phyloP scores from a whole-genome alignment of 495 filamentous ascomycete genomes.

The Cercophora scortea region DNA sequence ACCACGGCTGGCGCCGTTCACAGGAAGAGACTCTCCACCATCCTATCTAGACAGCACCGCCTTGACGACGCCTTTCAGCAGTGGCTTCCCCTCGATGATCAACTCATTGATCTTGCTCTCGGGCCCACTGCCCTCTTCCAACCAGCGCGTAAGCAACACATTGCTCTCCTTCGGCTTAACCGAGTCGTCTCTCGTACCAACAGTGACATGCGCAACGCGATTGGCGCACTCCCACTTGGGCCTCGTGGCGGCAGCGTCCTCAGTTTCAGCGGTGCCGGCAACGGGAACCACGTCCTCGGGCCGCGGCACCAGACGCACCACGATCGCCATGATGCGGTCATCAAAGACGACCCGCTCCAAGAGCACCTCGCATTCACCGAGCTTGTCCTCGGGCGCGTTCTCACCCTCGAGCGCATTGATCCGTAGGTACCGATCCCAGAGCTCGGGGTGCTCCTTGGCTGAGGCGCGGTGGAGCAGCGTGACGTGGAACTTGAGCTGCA shows the following conservation, averaged over 20 bases:
- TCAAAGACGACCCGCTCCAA: slow-evolving; percentile 69
- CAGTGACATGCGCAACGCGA: slow-evolving; percentile 74
- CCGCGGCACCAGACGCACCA: slow-evolving; percentile 52
- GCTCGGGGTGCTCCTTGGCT: slow-evolving; percentile 46
- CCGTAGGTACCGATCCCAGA: slow-evolving; percentile 62
- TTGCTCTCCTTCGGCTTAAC: slow-evolving; percentile 96
- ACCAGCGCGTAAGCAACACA: slow-evolving; percentile 66
- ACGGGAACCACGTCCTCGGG: slow-evolving; percentile 25
- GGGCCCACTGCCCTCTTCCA: slow-evolving; percentile 37
- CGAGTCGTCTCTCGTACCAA: slow-evolving; percentile 62
- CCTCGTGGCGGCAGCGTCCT: background rate
- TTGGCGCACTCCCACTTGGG: slow-evolving; percentile 64
- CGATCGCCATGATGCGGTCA: slow-evolving; percentile 76
- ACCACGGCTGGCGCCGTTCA: background rate
- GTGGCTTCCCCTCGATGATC: slow-evolving; percentile 35
- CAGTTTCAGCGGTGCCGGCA: slow-evolving; percentile 11
- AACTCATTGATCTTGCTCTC: slow-evolving; percentile 39
- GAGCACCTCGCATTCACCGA: slow-evolving; percentile 41
- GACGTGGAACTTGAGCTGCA: slow-evolving; percentile 86
- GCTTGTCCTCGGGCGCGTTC: slow-evolving; percentile 23
- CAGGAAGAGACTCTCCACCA: background rate
- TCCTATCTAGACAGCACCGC: slow-evolving; percentile 39
- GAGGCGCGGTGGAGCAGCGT: slow-evolving; percentile 79
- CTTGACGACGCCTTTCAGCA: slow-evolving; percentile 32
- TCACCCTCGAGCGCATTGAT: slow-evolving; percentile 36